These are phyloP conservation scores for Boletus pseudo-olivaceus DNA, from an alignment of 768 basidiomycete genomes.

Conservation along the genomic window DNA sequence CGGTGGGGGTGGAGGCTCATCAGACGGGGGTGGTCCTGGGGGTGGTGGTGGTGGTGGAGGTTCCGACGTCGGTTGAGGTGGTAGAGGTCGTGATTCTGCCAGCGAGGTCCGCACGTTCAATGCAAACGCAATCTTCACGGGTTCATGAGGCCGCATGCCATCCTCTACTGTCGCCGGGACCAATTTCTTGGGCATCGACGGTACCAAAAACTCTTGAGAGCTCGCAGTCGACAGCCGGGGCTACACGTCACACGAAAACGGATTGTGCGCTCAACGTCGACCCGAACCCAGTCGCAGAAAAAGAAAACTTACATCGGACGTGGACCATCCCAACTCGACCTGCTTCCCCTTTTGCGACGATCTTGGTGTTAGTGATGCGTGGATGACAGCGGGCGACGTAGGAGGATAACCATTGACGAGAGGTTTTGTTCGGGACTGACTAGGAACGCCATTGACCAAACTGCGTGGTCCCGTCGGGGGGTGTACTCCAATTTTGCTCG, in stretches of 20 bases:
- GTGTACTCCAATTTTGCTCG: slow-evolving; percentile 45
- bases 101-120: slow-evolving; percentile 28
- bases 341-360: slow-evolving; percentile 42
- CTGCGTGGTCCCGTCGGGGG: slow-evolving; percentile 70
- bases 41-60: slow-evolving; percentile 38
- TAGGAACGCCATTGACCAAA: slow-evolving; percentile 40
- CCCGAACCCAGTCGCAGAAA: not conserved
- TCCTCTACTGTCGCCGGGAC: slow-evolving; percentile 26
- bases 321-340: slow-evolving; percentile 35
- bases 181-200: slow-evolving; percentile 15
- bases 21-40: slow-evolving; percentile 27
- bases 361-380: slow-evolving; percentile 33
- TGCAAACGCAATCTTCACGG: slow-evolving; percentile 32
- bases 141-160: slow-evolving; percentile 30
- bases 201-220: slow-evolving; percentile 13
- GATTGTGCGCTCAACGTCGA: not conserved
- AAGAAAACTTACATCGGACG: slow-evolving; percentile 32
- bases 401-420: slow-evolving; percentile 42
- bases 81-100: slow-evolving; percentile 26
- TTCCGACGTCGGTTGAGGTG: slow-evolving; percentile 37
- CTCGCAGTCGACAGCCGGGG: slow-evolving; percentile 6
- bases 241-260: slow-evolving; percentile 15
- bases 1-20: slow-evolving; percentile 25
- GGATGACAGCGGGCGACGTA: slow-evolving; percentile 22
- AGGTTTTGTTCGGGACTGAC: slow-evolving; percentile 36